Evolutionary conservation across 306 rosid genomes (phyloP).

Genomic region (Argentina anserina): DNA sequence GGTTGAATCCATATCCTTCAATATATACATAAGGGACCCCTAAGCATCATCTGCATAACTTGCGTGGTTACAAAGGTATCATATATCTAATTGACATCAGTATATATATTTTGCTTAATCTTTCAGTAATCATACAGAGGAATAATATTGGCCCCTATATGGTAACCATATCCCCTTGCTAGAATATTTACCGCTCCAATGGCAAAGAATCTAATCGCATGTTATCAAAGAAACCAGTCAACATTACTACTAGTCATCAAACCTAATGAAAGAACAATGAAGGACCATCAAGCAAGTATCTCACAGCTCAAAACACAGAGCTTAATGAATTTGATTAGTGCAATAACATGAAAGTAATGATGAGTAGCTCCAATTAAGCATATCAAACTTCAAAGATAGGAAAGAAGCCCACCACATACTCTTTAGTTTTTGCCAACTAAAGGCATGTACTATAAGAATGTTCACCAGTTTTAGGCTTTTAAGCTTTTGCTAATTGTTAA

Average conservation of each 20-base stretch:
- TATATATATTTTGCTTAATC: not conserved
- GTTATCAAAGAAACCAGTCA: too few relatives aligned
- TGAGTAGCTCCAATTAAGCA: slow-evolving; percentile 8
- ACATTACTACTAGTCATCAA: not conserved
- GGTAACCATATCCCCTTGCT: not conserved
- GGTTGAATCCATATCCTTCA: slow-evolving; percentile 18
- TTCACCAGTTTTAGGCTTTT: not conserved
- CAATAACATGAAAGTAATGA: not conserved
- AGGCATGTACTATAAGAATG: not conserved
- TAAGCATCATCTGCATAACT: slow-evolving; percentile 38
- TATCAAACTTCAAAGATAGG: not conserved
- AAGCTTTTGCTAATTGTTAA: not conserved
- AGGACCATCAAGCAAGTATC: not conserved
- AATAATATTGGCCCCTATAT: not conserved
- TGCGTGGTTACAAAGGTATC: slow-evolving; percentile 50
- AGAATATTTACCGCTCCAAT: too few relatives aligned
- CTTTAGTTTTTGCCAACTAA: slow-evolving; percentile 3
- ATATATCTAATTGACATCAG: not conserved
- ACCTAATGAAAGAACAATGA: not conserved
- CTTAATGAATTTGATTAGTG: not conserved
- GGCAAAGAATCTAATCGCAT: too few relatives aligned
- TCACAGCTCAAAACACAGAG: not conserved
- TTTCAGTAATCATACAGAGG: not conserved
- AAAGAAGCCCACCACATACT: not conserved
- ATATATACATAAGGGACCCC: slow-evolving; percentile 27